Evolutionary conservation across 2,329 filamentous ascomycete species (phyloP).

Genomic region (Exophiala dermatitidis): DNA sequence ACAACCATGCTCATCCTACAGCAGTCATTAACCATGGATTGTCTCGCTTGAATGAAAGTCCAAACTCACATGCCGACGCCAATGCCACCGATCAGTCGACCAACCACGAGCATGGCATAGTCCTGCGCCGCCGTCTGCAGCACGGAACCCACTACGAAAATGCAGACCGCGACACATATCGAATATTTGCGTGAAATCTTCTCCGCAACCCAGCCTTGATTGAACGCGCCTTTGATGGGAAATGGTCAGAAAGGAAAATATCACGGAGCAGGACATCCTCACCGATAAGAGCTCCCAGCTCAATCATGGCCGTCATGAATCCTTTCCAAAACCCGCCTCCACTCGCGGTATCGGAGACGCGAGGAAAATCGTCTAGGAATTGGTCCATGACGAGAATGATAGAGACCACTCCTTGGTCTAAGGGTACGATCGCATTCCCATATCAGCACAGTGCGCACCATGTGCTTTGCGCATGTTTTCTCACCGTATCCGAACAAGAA

Average conservation of each 20-base stretch:
- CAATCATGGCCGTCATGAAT: conserved; percentile 50
- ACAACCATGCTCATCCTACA: conserved; percentile 41
- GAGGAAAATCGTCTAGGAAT: conserved; percentile 42
- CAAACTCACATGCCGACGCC: conserved; percentile 43
- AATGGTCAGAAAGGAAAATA: not conserved
- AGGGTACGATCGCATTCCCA: not conserved
- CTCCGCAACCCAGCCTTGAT: conserved; percentile 47
- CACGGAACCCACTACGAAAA: conserved; percentile 47
- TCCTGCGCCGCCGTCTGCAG: conserved; percentile 46
- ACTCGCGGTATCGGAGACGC: conserved; percentile 35
- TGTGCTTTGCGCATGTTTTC: too few species aligned
- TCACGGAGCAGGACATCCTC: not conserved
- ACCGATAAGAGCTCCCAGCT: conserved; percentile 44
- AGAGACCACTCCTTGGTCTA: conserved; percentile 39
- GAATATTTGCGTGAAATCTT: conserved; percentile 47
- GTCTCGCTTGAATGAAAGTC: too few species aligned
- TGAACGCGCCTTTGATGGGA: conserved; percentile 34
- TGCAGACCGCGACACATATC: conserved; percentile 45
- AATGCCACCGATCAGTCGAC: conserved; percentile 45
- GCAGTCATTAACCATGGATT: not conserved
- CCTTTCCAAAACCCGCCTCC: conserved; percentile 39
- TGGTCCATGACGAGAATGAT: conserved; percentile 48
- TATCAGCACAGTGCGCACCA: not conserved
- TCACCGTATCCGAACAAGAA: conserved; percentile 43
- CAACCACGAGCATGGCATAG: conserved; percentile 47